Percentiles rank a stretch among this genome's conserved stretches.
Conservation (phyloP, 2,329 filamentous ascomycete species). For the Neopestalotiopsis clavispora region DNA sequence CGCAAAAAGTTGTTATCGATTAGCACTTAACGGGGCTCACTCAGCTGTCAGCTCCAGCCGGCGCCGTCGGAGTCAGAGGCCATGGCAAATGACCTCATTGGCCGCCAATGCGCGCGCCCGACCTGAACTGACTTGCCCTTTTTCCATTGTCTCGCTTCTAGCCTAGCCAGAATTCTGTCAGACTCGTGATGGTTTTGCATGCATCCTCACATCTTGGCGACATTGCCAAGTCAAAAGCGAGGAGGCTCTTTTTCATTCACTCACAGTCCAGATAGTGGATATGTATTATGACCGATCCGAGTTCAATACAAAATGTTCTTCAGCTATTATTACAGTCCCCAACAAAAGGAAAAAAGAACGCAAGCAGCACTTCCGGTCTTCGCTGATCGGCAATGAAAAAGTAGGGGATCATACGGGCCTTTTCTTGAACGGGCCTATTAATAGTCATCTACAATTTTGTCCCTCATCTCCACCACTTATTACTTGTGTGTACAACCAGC, state of each 20-base stretch:
- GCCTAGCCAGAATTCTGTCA: background rate
- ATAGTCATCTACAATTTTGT: slow-evolving; percentile 3
- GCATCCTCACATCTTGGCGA: background rate
- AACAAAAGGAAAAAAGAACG: background rate
- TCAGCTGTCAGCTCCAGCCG: background rate
- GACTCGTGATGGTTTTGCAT: background rate
- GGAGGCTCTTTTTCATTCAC: background rate
- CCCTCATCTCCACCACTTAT: background rate
- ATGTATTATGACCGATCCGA: background rate
- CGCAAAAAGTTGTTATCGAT: slow-evolving; percentile 15
- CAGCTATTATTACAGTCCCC: background rate
- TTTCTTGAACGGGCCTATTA: background rate
- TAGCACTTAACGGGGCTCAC: background rate
- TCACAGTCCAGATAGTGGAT: background rate
- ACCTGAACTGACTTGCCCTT: background rate
- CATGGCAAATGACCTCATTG: background rate
- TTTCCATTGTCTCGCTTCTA: background rate
- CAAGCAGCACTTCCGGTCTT: background rate
- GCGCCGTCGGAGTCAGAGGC: background rate
- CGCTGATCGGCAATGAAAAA: background rate
- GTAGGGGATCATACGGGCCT: background rate
- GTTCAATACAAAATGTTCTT: background rate
- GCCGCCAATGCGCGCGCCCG: background rate
- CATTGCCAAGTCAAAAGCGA: background rate
- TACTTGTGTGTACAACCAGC: background rate